Conservation (phyloP, 2,329 filamentous ascomycete genomes). For the Neopestalotiopsis rosae region DNA sequence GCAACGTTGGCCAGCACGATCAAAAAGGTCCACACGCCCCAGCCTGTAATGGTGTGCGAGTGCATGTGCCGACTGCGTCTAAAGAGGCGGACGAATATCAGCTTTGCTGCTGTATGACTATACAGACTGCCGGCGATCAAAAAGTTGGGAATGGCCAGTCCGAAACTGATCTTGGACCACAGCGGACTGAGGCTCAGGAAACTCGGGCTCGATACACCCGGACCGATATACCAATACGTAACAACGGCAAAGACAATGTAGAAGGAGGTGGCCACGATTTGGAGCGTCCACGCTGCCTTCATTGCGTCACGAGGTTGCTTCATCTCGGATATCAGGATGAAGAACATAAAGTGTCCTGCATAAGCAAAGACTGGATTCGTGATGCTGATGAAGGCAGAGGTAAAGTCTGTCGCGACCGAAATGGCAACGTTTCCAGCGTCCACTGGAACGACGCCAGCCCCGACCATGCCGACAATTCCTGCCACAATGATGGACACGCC, state of each 20-base stretch:
- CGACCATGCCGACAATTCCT: constrained; percentile 56
- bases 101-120: constrained; percentile 55
- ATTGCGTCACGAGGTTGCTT: constrained; percentile 54
- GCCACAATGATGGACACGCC: constrained; percentile 54
- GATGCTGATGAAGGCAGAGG: constrained; percentile 50
- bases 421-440: constrained; percentile 43
- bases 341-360: constrained; percentile 60
- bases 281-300: constrained; percentile 55
- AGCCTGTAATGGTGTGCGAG: constrained; percentile 51
- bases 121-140: constrained; percentile 55
- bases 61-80: constrained; percentile 50
- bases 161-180: constrained; percentile 57
- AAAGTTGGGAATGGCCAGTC: constrained; percentile 55
- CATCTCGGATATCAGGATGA: constrained; percentile 60
- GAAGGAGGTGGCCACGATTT: constrained; percentile 53
- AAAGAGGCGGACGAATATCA: constrained; percentile 56
- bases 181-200: constrained; percentile 49
- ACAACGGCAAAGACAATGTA: constrained; percentile 58
- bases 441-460: constrained; percentile 48
- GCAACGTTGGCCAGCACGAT: constrained; percentile 51
- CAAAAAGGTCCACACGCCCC: constrained; percentile 51
- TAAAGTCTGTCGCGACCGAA: constrained; percentile 43
- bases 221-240: constrained; percentile 55
- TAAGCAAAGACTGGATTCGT: constrained; percentile 60
- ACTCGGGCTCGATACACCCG: constrained; percentile 49